Evolutionary conservation across 148 eudicot genomes (phyloP).

Genomic region (Pouteria glomerata): DNA sequence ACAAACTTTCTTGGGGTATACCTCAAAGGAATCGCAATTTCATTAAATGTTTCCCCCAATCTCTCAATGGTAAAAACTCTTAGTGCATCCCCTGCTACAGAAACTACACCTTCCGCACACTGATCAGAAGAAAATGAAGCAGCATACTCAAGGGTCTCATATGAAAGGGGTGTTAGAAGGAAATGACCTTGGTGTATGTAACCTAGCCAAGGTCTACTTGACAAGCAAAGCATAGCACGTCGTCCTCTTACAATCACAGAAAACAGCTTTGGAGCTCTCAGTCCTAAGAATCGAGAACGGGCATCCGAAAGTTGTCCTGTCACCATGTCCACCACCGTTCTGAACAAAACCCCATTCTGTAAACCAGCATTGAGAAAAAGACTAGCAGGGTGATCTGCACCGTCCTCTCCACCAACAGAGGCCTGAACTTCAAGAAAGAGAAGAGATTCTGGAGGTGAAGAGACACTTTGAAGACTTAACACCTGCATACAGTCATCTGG

Average conservation of each 20-base stretch:
- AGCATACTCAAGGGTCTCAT: slow-evolving; percentile 90
- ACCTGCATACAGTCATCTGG: slow-evolving; percentile 98
- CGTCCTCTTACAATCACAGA: slow-evolving; percentile 78
- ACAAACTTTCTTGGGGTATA: slow-evolving; percentile 98
- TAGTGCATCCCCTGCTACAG: slow-evolving; percentile 93
- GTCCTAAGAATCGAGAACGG: slow-evolving; percentile 89
- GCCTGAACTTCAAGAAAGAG: slow-evolving; percentile 95
- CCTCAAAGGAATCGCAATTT: slow-evolving; percentile 80
- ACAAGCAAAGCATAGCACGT: slow-evolving; percentile 94
- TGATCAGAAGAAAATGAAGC: slow-evolving; percentile 98
- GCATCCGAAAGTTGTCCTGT: slow-evolving; percentile 97
- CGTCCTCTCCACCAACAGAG: slow-evolving; percentile 94
- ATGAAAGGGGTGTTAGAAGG: slow-evolving; percentile 90
- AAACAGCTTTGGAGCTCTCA: slow-evolving; percentile 86
- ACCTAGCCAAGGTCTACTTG: slow-evolving; percentile 99
- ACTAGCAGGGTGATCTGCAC: slow-evolving; percentile 99
- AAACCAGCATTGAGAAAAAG: slow-evolving; percentile 94
- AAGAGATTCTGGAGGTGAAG: slow-evolving; percentile 93
- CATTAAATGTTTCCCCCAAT: slow-evolving; percentile 96
- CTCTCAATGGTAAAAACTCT: slow-evolving; percentile 94
- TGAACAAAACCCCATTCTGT: slow-evolving; percentile 85
- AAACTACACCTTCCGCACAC: slow-evolving; percentile 98
- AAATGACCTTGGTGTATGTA: slow-evolving; percentile 98
- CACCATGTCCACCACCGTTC: slow-evolving; percentile 98
- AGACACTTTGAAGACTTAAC: slow-evolving; percentile 90